phyloP scores from a whole-genome alignment of 73 alveolate species.

The Uronychia binucleata region DNA sequence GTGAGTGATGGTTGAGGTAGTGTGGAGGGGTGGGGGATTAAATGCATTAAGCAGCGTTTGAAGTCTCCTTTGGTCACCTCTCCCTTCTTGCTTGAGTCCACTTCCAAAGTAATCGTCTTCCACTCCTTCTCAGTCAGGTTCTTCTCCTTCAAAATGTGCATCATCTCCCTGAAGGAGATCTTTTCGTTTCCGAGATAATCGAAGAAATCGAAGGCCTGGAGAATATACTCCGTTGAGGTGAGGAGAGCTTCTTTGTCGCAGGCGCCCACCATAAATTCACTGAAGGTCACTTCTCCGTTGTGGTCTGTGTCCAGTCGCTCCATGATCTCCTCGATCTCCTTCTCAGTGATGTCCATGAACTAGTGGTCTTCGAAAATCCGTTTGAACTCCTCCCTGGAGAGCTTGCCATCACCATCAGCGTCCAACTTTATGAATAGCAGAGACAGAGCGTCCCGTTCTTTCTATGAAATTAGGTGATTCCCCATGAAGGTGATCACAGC shows the following conservation, averaged over 20 bases:
- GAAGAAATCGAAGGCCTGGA: neutral
- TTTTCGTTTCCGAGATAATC: neutral
- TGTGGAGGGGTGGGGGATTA: neutral
- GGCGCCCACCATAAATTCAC: neutral
- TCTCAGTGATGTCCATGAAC: neutral
- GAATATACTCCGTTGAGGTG: neutral
- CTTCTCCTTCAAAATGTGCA: neutral
- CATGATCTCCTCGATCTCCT: neutral
- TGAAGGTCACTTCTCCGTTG: neutral
- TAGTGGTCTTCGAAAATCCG: conserved; percentile 4
- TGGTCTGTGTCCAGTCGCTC: neutral
- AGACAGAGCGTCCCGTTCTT: conserved; percentile 73
- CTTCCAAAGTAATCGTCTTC: neutral
- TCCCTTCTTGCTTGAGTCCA: conserved; percentile 1
- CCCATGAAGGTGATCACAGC: neutral
- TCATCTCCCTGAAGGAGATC: neutral
- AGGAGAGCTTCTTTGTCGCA: neutral
- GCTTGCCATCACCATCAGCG: conserved; percentile 76
- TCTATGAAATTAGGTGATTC: neutral
- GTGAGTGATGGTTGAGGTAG: too few species aligned
- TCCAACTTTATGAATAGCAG: conserved; percentile 65
- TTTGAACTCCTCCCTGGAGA: conserved; percentile 67
- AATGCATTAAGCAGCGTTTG: neutral
- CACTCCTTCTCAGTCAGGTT: neutral
- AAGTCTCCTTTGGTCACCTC: conserved; percentile 1